Evolutionary conservation across 352 stramenopile genomes (phyloP), one percentile per base, ranked within the genome.

Genomic region (Pythium inflatum): DNA sequence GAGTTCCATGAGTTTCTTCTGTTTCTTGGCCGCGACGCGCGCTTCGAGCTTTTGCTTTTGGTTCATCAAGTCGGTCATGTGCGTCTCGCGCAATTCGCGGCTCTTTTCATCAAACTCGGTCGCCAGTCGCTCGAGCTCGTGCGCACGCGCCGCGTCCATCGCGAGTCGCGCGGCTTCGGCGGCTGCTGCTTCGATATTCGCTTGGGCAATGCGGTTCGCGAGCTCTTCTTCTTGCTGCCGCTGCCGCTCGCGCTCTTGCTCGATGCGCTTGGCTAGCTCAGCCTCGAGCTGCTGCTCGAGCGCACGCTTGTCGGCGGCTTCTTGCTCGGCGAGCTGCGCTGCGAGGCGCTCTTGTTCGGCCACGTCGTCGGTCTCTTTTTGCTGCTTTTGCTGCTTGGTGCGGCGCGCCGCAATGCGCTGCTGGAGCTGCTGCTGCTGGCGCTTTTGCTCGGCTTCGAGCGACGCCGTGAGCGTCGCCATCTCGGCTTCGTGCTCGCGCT

Each of bases 11-110:
- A 89, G 62, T 51, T 93, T 93, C 24, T 88, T 90, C 34, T 90
- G 70, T 68, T 92, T 91, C 73, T 92, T 94, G 6, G 83, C 80
- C 2, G 81, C 85, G 14, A 95, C 84, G 34, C 87, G 80, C 49
- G 80, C 77, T 61, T 92, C 84, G 12, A 95, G 78, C 41, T 89
- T 90, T 43, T 77, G 74, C 62, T 91, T 92, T 46, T 95, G 87
- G 4, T 75, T 78, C 20, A 70, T 61, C 5, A 80, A 73, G 58
- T 95, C 87, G 5, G 71, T 81, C 34, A 82, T 75, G 64, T 92
- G 78, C n/a, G 73, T 80, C 53, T 87, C 72, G 9, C 63, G 76
- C 33, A 93, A 72, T 61, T 87, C 83, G 6, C 73, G 66, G 36
- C 84, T 79, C 41, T 90, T 92, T 7, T 80, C 82, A 31, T 90